phyloP scores from a whole-genome alignment of 1,284 basidiomycete genomes.

The Quambalaria eucalypti region DNA sequence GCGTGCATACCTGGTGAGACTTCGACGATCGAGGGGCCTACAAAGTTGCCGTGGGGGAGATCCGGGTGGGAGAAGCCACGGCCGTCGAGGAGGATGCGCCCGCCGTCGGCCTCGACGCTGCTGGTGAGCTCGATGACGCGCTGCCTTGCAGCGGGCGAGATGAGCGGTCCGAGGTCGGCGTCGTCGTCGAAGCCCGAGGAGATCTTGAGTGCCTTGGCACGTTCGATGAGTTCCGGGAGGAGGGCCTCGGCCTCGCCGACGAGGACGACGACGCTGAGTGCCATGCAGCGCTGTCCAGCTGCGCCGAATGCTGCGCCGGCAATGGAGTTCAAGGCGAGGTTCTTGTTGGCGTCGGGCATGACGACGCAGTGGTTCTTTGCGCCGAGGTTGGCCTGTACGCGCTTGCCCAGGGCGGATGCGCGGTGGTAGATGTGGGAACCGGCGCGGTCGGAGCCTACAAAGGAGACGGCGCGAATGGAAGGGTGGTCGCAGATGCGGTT shows the following conservation, averaged over 20 bases:
- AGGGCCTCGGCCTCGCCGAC: constrained; percentile 74
- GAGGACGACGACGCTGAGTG: constrained; percentile 57
- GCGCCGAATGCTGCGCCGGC: constrained; percentile 93
- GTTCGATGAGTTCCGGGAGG: constrained; percentile 77
- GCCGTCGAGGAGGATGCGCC: constrained; percentile 79
- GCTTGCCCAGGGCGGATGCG: constrained; percentile 75
- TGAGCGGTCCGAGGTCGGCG: constrained; percentile 87
- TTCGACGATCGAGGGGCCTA: constrained; percentile 85
- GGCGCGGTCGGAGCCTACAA: constrained; percentile 90
- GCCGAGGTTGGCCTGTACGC: constrained; percentile 88
- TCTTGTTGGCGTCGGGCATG: constrained; percentile 95
- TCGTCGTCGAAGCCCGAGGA: constrained; percentile 81
- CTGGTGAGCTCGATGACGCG: constrained; percentile 69
- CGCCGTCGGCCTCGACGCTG: constrained; percentile 72
- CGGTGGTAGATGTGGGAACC: constrained; percentile 80
- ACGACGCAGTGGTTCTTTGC: constrained; percentile 72
- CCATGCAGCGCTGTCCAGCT: constrained; percentile 80
- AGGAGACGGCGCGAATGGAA: constrained; percentile 83
- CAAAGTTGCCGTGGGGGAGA: constrained; percentile 86
- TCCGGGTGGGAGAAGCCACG: constrained; percentile 61
- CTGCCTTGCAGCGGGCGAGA: constrained; percentile 74
- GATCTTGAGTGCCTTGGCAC: constrained; percentile 71
- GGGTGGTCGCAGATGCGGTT: constrained; percentile 90
- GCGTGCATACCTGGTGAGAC: constrained; percentile 72
- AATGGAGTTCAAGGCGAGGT: constrained; percentile 83